Base-by-base conservation (phyloP, 176 grass and related monocot species). In the Eleusine indica region DNA sequence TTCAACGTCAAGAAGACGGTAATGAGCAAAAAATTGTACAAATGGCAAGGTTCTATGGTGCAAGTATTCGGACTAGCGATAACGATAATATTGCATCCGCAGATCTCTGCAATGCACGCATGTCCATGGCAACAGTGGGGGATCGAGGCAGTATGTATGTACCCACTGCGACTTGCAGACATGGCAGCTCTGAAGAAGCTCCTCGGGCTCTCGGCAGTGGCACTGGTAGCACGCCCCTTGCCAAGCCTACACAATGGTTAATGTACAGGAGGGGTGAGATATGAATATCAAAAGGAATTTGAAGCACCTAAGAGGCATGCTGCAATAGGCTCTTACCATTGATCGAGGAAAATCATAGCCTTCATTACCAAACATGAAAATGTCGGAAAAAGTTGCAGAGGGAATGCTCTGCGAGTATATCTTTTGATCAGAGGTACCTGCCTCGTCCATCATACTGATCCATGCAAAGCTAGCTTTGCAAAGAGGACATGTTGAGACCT, bases 401-500 rank as follows among this genome's bases (percentile, higher is more conserved):
- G 93, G 91, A 75, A 98, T 86, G 4, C 87, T 91, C 81, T 98
- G 96, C 1, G 96, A 98, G 80, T 95, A 98, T 77, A 98, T 95
- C 74, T 98, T 98, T 74, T 98, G 96, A 82, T 95, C 96, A 11
- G 68, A 76, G 12, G 83, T 86, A 72, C 78, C 89, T 10, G 88
- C 94, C 74, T 90, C 84, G 6, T 91, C 96, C 60, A 98, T 78
- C 83, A 80, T 93, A 71, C 70, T 89, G 46, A 98, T 98, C 84
- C 81, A 88, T 79, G 63, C 71, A 74, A 95, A 95, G 84, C 69
- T 77, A 5, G 82, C 70, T 89, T 95, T 98, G 89, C 96, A 98
- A 32, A 98, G 80, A 57, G 93, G 96, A 44, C 96, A 98, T 57
- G 91, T 93, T 35, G 93, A 90, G 25, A 78, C 57, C 81, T 91